Percentiles rank a stretch among this genome's conserved stretches.
Conservation (phyloP, 2,329 filamentous ascomycete genomes). For the Apiospora sp. region DNA sequence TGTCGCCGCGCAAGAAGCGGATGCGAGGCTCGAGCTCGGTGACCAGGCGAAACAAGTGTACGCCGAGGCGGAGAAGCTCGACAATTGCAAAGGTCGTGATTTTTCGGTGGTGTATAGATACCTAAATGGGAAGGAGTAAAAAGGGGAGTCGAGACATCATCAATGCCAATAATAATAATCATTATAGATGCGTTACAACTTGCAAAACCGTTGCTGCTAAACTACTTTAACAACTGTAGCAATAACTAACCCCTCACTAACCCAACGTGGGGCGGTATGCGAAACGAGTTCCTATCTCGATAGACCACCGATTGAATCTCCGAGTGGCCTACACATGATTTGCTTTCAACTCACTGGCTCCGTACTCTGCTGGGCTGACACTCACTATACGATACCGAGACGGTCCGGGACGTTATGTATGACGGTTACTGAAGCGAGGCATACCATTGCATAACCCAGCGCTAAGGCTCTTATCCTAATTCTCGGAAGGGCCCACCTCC, state of each 20-base stretch:
- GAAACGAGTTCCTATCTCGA: not conserved
- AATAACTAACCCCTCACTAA: not conserved
- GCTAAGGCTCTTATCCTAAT: conserved; percentile 8
- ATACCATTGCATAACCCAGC: not conserved
- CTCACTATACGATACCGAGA: conserved; percentile 2
- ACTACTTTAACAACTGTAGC: not conserved
- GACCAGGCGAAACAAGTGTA: conserved; percentile 72
- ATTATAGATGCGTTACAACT: not conserved
- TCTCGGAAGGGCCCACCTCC: conserved; percentile 13
- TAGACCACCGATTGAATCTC: not conserved
- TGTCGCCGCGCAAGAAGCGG: conserved; percentile 72
- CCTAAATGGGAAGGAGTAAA: conserved; percentile 61
- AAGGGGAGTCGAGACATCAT: not conserved
- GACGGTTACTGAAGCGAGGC: conserved; percentile 3
- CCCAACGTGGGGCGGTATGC: not conserved
- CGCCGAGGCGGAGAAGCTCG: conserved; percentile 66
- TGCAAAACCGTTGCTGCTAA: not conserved
- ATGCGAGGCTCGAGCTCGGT: conserved; percentile 71
- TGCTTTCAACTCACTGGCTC: not conserved
- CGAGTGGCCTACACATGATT: not conserved
- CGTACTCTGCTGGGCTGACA: not conserved
- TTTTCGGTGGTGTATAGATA: conserved; percentile 85
- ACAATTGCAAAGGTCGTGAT: conserved; percentile 73
- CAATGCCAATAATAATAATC: not conserved
- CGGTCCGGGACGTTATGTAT: not conserved